These are phyloP conservation scores for Poterioochromonas sp. DNA, from an alignment of 352 stramenopile species.

Conservation along the genomic window DNA sequence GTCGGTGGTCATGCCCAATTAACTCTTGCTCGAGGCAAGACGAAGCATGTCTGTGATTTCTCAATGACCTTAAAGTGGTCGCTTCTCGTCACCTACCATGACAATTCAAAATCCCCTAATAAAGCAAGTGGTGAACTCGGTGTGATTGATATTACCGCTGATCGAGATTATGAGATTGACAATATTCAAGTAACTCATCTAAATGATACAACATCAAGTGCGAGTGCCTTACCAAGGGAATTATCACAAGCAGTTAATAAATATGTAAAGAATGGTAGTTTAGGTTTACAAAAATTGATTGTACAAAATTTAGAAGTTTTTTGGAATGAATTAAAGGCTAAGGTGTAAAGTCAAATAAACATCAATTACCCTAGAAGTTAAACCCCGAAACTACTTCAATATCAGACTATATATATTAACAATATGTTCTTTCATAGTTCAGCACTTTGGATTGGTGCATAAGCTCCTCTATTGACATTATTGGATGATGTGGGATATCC, in stretches of 20 bases:
- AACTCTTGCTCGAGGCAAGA: slow-evolving; percentile 71
- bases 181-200: slow-evolving; percentile 37
- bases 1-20: slow-evolving; percentile 69
- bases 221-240: not conserved
- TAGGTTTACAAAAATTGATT: not conserved
- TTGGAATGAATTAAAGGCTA: slow-evolving; percentile 5
- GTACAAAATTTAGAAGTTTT: not conserved
- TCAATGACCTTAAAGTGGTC: slow-evolving; percentile 62
- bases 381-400: too few relatives aligned
- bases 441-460: too few relatives aligned
- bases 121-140: slow-evolving; percentile 49
- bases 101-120: not conserved
- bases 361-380: too few relatives aligned
- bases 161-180: slow-evolving; percentile 66
- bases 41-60: slow-evolving; percentile 73
- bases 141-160: slow-evolving; percentile 70
- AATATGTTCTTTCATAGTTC: too few relatives aligned
- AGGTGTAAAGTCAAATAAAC: too few relatives aligned
- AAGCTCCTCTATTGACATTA: too few relatives aligned
- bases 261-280: not conserved
- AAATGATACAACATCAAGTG: not conserved
- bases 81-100: slow-evolving; percentile 48
- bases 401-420: too few relatives aligned
- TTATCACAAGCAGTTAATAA: not conserved
- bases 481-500: too few relatives aligned